Conservation (phyloP, 768 basidiomycete species). For the Phlebiopsis flavidoalba region DNA sequence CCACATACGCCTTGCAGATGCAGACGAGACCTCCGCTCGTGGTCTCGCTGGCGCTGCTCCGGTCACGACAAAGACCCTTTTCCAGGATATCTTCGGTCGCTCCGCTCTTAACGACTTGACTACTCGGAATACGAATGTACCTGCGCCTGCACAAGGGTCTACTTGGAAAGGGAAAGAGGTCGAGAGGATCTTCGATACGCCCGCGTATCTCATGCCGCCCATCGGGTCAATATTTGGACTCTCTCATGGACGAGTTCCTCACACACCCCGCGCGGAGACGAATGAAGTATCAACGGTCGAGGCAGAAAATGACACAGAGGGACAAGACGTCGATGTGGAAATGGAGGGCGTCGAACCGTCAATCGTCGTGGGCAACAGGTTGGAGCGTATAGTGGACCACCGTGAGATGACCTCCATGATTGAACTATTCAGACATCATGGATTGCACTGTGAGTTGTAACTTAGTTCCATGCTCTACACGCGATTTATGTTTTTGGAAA, state of each 20-base stretch:
- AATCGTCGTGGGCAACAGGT: conserved; percentile 18
- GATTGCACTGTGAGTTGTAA: conserved; percentile 32
- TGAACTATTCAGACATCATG: conserved; percentile 56
- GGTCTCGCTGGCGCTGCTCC: conserved; percentile 27
- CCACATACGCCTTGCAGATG: conserved; percentile 33
- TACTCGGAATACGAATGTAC: conserved; percentile 9
- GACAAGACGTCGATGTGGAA: conserved; percentile 28
- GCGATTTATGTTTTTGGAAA: not conserved
- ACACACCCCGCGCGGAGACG: conserved; percentile 19
- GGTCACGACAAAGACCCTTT: conserved; percentile 51
- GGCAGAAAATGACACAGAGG: conserved; percentile 19
- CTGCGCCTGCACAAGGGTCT: conserved; percentile 19
- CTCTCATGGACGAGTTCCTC: not conserved
- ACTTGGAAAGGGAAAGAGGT: conserved; percentile 39
- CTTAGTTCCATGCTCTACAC: not conserved
- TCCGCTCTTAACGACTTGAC: conserved; percentile 50
- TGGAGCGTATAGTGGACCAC: conserved; percentile 37
- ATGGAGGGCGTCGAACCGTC: conserved; percentile 18
- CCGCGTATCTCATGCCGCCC: conserved; percentile 75
- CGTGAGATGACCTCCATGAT: conserved; percentile 57
- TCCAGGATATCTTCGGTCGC: conserved; percentile 88
- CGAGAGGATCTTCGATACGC: conserved; percentile 53
- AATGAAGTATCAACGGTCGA: not conserved
- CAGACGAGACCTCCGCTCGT: conserved; percentile 38
- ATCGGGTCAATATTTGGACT: conserved; percentile 65